A percentile compares a stretch with the other conserved stretches of the same genome.
Evolutionary conservation across 768 basidiomycete genomes (phyloP).

Genomic region (Tylopilus balloui): DNA sequence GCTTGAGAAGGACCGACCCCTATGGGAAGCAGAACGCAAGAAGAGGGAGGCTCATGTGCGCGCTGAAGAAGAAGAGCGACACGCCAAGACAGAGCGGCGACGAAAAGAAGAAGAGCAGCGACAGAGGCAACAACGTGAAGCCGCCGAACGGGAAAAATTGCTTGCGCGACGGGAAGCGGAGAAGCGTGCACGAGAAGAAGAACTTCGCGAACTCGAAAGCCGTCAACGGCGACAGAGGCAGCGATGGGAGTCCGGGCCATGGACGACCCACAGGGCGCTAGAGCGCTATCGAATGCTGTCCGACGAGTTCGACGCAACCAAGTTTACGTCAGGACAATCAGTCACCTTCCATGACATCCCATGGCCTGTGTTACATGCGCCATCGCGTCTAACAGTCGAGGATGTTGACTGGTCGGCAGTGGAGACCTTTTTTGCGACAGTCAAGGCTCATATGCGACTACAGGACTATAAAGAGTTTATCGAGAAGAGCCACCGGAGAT

Average conservation of each 20-base stretch:
- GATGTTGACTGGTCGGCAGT: slow-evolving; percentile 71
- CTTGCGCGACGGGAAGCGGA: slow-evolving; percentile 28
- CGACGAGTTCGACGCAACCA: slow-evolving; percentile 59
- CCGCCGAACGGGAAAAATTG: slow-evolving; percentile 22
- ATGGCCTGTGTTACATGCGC: slow-evolving; percentile 67
- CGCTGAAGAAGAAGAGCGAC: slow-evolving; percentile 39
- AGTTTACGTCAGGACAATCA: slow-evolving; percentile 49
- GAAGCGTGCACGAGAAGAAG: slow-evolving; percentile 31
- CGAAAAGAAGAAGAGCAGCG: slow-evolving; percentile 32
- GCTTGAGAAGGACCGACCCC: slow-evolving; percentile 56
- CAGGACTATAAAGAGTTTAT: slow-evolving; percentile 65
- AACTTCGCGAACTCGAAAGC: slow-evolving; percentile 37
- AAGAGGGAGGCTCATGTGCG: slow-evolving; percentile 41
- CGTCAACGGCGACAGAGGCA: slow-evolving; percentile 46
- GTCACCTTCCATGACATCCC: slow-evolving; percentile 62
- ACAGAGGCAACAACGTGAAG: slow-evolving; percentile 22
- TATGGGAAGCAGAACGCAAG: slow-evolving; percentile 55
- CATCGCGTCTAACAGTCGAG: slow-evolving; percentile 49
- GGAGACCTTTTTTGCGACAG: slow-evolving; percentile 61
- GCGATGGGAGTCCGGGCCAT: slow-evolving; percentile 54
- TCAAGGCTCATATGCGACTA: slow-evolving; percentile 46
- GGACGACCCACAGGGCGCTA: slow-evolving; percentile 63
- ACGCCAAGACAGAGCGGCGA: slow-evolving; percentile 33
- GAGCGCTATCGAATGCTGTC: slow-evolving; percentile 61
- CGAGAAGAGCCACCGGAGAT: slow-evolving; percentile 66